A percentile compares a stretch with the other conserved stretches of the same genome.
phyloP scores from a whole-genome alignment of 441 rosid genomes.

The Aquilaria agallochum region DNA sequence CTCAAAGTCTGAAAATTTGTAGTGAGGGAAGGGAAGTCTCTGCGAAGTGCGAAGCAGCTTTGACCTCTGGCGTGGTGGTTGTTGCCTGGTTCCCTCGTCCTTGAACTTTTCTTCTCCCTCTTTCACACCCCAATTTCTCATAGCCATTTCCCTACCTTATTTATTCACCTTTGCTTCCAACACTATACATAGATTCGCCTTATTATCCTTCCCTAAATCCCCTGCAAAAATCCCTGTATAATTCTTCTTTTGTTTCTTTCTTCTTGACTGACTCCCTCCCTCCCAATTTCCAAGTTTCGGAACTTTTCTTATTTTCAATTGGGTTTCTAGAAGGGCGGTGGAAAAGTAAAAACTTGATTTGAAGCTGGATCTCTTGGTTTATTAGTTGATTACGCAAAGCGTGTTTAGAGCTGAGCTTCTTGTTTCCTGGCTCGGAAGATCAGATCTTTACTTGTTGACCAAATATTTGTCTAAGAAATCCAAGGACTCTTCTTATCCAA shows the following conservation, averaged over 20 bases:
- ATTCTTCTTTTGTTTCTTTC: too few species aligned
- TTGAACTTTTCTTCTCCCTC: neutral
- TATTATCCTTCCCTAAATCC: too few species aligned
- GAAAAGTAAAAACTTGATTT: too few species aligned
- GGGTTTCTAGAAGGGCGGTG: too few species aligned
- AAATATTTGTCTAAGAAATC: neutral
- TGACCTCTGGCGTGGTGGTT: conserved; percentile 30
- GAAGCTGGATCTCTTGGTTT: too few species aligned
- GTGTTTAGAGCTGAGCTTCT: conserved; percentile 5
- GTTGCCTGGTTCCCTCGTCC: conserved; percentile 13
- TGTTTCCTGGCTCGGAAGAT: conserved; percentile 3
- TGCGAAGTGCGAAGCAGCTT: conserved; percentile 22
- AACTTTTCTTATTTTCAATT: too few species aligned
- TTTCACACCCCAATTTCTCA: neutral
- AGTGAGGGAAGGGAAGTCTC: conserved; percentile 26
- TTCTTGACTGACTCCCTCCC: too few species aligned
- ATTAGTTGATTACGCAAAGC: neutral
- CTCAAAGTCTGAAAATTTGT: neutral
- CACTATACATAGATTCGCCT: too few species aligned
- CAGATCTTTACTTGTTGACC: conserved; percentile 7
- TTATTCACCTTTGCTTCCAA: too few species aligned
- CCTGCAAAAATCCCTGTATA: too few species aligned
- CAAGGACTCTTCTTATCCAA: neutral
- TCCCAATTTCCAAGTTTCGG: too few species aligned
- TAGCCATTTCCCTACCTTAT: too few species aligned